A percentile compares a stretch with the other conserved stretches of the same genome.
phyloP scores from a whole-genome alignment of 1,139 yeast species.

The Hyphopichia burtonii region DNA sequence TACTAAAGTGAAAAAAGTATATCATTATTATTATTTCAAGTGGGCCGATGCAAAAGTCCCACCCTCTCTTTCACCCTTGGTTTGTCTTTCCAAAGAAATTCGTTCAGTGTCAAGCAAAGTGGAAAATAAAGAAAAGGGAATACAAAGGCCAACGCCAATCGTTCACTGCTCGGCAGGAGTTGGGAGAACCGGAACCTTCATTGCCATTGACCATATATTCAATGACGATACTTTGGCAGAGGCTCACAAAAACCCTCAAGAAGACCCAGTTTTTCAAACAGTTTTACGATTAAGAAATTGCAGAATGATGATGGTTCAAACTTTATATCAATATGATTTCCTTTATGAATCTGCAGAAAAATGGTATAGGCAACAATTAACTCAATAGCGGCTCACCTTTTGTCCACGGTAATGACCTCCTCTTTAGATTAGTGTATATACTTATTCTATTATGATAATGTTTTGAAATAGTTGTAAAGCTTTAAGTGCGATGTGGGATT shows the following conservation, averaged over 20 bases:
- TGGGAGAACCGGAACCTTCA: conserved; percentile 79
- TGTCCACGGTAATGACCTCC: background rate
- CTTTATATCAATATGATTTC: conserved; percentile 53
- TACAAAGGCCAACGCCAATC: conserved; percentile 28
- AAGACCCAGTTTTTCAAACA: conserved; percentile 29
- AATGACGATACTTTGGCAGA: conserved; percentile 17
- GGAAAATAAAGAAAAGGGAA: conserved; percentile 5
- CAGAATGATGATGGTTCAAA: conserved; percentile 71
- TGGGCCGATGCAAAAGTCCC: conserved; percentile 63
- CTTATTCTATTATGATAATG: no score
- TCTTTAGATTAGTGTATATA: no score
- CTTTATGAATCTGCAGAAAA: conserved; percentile 29
- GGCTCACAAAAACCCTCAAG: background rate
- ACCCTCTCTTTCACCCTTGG: conserved; percentile 38
- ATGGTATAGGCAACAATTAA: background rate
- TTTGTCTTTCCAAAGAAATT: conserved; percentile 26
- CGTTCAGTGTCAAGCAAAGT: conserved; percentile 6
- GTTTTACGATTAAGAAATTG: conserved; percentile 50
- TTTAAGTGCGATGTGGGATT: no score
- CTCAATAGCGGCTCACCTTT: no score
- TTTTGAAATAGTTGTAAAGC: no score
- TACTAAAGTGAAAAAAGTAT: conserved; percentile 35
- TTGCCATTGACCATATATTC: conserved; percentile 60
- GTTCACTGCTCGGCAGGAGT: conserved; percentile 88
- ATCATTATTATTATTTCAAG: conserved; percentile 51